These are phyloP conservation scores for Entomortierella lignicola DNA, from an alignment of 192 early-diverging fungal species.

Conservation along the genomic window DNA sequence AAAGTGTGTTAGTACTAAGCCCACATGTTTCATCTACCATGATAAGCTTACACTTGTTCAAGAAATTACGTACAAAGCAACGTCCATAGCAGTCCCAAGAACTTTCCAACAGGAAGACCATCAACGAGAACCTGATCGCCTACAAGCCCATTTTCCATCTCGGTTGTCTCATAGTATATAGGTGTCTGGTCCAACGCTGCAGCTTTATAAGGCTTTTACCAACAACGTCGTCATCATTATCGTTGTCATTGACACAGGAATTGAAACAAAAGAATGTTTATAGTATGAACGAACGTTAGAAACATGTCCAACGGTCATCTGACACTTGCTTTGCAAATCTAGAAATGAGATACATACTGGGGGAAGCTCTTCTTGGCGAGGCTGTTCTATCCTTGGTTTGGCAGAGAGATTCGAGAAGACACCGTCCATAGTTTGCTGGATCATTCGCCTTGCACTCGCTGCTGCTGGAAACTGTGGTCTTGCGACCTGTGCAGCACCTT, in stretches of 20 bases:
- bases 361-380: constrained; percentile 61
- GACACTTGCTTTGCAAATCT: not conserved
- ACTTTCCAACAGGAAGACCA: constrained; percentile 88
- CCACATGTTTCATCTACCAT: no score
- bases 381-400: constrained; percentile 59
- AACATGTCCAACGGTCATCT: not conserved
- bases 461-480: constrained; percentile 30
- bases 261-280: constrained; percentile 22
- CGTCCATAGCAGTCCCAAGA: constrained; percentile 83
- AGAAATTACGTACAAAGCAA: constrained; percentile 66
- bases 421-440: constrained; percentile 61
- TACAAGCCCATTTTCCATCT: constrained; percentile 73
- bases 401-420: constrained; percentile 68
- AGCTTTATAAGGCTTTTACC: constrained; percentile 76
- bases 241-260: not conserved
- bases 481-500: not conserved
- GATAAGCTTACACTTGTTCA: no score
- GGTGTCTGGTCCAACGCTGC: constrained; percentile 81
- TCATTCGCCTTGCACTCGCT: constrained; percentile 15
- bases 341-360: constrained; percentile 54
- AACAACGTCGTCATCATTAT: no score
- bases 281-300: not conserved
- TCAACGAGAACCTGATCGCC: constrained; percentile 91
- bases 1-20: no score
- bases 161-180: constrained; percentile 83